These are phyloP conservation scores for Erysimum pusillum DNA, from an alignment of 441 rosid genomes.

Conservation along the genomic window DNA sequence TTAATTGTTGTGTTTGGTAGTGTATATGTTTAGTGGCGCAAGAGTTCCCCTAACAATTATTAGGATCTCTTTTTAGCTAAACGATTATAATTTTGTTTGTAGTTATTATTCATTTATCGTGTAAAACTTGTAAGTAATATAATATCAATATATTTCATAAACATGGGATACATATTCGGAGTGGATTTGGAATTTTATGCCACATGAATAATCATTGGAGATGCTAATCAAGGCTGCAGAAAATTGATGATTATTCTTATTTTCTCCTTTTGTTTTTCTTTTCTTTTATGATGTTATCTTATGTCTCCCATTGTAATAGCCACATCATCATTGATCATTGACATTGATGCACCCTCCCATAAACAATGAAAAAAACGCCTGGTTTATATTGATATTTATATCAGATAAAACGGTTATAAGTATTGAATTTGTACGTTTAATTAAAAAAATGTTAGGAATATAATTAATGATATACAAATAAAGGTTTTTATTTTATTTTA, in stretches of 20 bases:
- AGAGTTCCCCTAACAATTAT: neutral
- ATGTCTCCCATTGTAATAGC: slow-evolving; percentile 39
- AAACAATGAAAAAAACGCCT: slow-evolving; percentile 15
- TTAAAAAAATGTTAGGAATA: neutral
- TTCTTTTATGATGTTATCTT: slow-evolving; percentile 12
- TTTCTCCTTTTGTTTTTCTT: neutral
- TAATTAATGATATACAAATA: neutral
- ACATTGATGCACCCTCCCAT: slow-evolving; percentile 1
- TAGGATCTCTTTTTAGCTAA: neutral
- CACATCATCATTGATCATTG: slow-evolving; percentile 38
- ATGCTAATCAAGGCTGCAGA: slow-evolving; percentile 30
- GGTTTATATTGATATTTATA: neutral
- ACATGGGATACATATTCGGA: slow-evolving; percentile 16
- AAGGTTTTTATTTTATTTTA: neutral
- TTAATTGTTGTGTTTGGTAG: neutral
- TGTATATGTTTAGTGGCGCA: too few species aligned
- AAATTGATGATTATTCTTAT: slow-evolving; percentile 24
- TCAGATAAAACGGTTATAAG: neutral
- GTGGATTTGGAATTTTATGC: slow-evolving; percentile 27
- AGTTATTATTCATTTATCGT: neutral
- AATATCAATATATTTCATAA: neutral
- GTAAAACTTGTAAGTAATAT: neutral
- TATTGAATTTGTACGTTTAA: too few species aligned
- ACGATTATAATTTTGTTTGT: neutral
- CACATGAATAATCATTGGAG: slow-evolving; percentile 34